phyloP scores from a whole-genome alignment of 2,329 filamentous ascomycete genomes.

The Zymoseptoria crescenta region DNA sequence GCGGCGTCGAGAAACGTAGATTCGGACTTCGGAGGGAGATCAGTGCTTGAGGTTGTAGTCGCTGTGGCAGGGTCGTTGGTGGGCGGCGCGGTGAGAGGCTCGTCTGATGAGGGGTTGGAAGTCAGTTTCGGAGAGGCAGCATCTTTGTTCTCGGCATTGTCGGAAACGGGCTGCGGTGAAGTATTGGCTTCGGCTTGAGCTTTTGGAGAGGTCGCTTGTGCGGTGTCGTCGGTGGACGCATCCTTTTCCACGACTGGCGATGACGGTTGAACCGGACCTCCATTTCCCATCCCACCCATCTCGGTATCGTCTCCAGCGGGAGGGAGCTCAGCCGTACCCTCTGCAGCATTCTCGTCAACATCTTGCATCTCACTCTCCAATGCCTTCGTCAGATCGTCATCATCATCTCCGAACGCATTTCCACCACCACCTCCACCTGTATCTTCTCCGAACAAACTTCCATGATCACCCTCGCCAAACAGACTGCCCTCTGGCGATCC shows the following conservation, averaged over 20 bases:
- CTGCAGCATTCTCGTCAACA: conserved; percentile 27
- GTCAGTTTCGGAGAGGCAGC: conserved; percentile 36
- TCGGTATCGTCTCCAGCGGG: conserved; percentile 28
- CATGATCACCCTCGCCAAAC: conserved; percentile 66
- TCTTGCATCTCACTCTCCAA: conserved; percentile 50
- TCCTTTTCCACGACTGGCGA: conserved; percentile 13
- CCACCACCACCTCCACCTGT: conserved; percentile 42
- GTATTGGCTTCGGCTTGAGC: neutral
- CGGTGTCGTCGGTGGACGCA: neutral
- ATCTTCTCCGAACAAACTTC: conserved; percentile 74
- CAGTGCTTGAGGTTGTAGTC: conserved; percentile 16
- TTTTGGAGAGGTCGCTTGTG: neutral
- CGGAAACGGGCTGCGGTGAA: neutral
- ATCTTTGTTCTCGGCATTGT: neutral
- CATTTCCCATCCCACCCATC: conserved; percentile 37
- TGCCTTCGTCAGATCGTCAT: conserved; percentile 70
- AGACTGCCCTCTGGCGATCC: conserved; percentile 68
- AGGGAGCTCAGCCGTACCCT: conserved; percentile 4
- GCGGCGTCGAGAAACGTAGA: conserved; percentile 82
- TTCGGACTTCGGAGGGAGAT: conserved; percentile 50
- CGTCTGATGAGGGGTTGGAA: conserved; percentile 42
- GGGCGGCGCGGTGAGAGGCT: conserved; percentile 31
- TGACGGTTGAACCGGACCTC: conserved; percentile 36
- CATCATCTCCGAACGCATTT: conserved; percentile 67
- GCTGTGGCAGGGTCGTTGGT: conserved; percentile 28